These are phyloP conservation scores for Stephanodiscus triporus DNA, from an alignment of 108 stramenopile genomes.

Conservation along the genomic window DNA sequence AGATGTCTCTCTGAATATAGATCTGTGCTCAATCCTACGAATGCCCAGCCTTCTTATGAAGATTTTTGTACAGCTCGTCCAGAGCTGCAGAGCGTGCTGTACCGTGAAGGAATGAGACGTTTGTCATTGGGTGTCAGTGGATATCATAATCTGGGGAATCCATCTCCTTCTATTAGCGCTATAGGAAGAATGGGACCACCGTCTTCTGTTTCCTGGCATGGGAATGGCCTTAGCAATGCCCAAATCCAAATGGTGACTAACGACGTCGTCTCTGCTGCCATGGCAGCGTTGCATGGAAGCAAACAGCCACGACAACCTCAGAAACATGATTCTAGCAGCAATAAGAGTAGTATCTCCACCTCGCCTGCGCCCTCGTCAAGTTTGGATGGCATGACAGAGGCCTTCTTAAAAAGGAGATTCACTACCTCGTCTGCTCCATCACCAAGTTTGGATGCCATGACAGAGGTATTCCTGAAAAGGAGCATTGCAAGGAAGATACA, in stretches of 20 bases:
- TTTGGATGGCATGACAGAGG: neutral
- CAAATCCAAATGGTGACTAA: slow-evolving; percentile 2
- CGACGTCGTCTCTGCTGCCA: slow-evolving; percentile 5
- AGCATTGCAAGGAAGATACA: neutral
- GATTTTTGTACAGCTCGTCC: too few species aligned
- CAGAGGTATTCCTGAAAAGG: slow-evolving; percentile 27
- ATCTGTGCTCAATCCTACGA: too few species aligned
- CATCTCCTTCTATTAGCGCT: neutral
- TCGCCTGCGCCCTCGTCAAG: too few species aligned
- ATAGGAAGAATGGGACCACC: neutral
- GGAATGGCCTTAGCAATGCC: neutral
- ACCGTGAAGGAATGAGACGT: too few species aligned
- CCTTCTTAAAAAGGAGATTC: neutral
- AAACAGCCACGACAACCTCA: neutral
- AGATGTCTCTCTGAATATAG: too few species aligned
- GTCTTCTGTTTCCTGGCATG: neutral
- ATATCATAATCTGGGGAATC: neutral
- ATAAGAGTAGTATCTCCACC: neutral
- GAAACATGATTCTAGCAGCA: neutral
- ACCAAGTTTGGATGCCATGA: slow-evolving; percentile 29
- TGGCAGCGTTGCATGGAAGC: neutral
- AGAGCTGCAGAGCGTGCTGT: too few species aligned
- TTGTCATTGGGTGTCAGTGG: too few species aligned
- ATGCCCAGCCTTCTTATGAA: too few species aligned
- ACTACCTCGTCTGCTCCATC: neutral